Conservation (phyloP, 176 grass and related monocot species). For the Cocos nucifera region DNA sequence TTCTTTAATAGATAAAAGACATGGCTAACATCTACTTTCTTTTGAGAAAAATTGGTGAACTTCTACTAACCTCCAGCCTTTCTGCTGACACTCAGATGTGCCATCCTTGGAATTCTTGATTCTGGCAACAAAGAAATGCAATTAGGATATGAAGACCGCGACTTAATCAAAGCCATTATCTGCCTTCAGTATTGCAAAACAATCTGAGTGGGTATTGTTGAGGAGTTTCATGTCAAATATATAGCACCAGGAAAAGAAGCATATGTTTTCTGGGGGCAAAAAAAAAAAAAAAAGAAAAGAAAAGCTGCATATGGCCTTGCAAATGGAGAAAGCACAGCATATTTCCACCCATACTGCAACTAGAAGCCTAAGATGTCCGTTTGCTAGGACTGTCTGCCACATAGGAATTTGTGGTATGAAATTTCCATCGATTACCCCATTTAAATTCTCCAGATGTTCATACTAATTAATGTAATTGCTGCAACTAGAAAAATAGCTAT, state of each 20-base stretch:
- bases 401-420: no score
- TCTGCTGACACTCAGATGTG: conserved; percentile 22
- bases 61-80: conserved; percentile 11
- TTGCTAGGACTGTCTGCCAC: background rate
- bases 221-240: conserved; percentile 17
- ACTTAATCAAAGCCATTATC: conserved; percentile 25
- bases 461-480: background rate
- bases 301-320: conserved; percentile 9
- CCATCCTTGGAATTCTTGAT: conserved; percentile 6
- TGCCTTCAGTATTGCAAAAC: conserved; percentile 3
- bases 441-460: conserved; percentile 5
- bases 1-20: no score
- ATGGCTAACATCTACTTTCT: no score
- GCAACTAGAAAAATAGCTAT: no score
- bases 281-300: background rate
- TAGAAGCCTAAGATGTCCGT: conserved; percentile 7
- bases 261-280: background rate
- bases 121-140: conserved; percentile 3
- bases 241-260: conserved; percentile 13
- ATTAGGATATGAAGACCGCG: background rate
- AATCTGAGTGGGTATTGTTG: background rate
- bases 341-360: background rate
- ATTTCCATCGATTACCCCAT: conserved; percentile 1
- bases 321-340: conserved; percentile 16
- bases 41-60: no score